Conservation (phyloP, 228 moss, liverwort and hornwort species). For the Sphagnum fallax region DNA sequence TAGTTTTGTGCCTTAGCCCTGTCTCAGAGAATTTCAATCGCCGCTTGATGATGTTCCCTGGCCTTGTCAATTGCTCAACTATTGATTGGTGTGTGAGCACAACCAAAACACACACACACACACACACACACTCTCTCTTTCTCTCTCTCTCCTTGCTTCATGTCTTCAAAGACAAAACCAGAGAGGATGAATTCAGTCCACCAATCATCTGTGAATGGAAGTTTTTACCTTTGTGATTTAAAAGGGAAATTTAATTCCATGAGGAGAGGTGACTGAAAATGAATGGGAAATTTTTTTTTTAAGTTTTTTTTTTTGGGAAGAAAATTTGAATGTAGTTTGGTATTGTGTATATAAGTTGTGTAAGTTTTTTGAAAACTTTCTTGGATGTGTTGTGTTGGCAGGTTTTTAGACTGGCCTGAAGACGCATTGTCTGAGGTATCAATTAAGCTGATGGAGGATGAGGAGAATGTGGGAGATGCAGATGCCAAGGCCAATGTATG, state of each 20-base stretch:
- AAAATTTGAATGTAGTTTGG: too few relatives aligned
- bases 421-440: constrained; percentile 71
- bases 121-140: too few relatives aligned
- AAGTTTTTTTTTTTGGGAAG: too few relatives aligned
- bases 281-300: too few relatives aligned
- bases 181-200: too few relatives aligned
- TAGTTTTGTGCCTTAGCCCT: constrained; percentile 70
- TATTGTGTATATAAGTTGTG: not conserved
- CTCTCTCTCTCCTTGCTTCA: not conserved
- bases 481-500: constrained; percentile 44
- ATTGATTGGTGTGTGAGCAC: constrained; percentile 47
- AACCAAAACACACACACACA: too few relatives aligned
- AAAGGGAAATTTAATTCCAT: too few relatives aligned
- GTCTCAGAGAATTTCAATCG: constrained; percentile 57
- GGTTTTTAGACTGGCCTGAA: constrained; percentile 83
- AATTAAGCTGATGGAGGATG: constrained; percentile 41
- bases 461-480: constrained; percentile 39
- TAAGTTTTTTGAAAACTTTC: too few relatives aligned
- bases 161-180: too few relatives aligned
- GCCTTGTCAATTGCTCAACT: constrained; percentile 73
- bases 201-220: too few relatives aligned
- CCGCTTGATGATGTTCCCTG: constrained; percentile 72
- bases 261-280: too few relatives aligned
- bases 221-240: too few relatives aligned
- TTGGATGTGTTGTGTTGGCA: constrained; percentile 7